phyloP scores from a whole-genome alignment of 345 rosid species.

The Syzygium aromaticum region DNA sequence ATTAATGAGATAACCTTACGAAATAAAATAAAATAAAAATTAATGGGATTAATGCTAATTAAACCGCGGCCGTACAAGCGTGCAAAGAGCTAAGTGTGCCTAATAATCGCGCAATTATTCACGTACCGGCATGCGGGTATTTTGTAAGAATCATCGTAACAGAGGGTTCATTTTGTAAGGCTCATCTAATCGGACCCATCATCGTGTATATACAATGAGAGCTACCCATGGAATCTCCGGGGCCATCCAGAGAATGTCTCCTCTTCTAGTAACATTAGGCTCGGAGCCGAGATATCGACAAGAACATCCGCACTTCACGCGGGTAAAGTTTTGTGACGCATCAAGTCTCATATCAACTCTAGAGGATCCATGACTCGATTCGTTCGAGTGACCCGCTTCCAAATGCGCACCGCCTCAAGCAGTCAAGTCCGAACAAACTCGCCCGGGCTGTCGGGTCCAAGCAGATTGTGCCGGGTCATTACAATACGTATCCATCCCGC shows the following conservation, averaged over 20 bases:
- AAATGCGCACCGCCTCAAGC: not conserved
- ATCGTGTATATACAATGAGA: not conserved
- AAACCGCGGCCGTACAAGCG: too few species aligned
- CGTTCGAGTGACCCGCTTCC: not conserved
- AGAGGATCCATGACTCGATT: not conserved
- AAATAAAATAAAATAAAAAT: too few species aligned
- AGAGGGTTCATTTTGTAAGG: not conserved
- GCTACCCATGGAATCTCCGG: not conserved
- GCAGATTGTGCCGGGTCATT: not conserved
- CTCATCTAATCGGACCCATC: not conserved
- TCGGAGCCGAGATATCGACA: too few species aligned
- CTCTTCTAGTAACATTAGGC: not conserved
- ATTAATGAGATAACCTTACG: too few species aligned
- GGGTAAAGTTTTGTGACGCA: rapidly evolving
- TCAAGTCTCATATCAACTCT: not conserved
- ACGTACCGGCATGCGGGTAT: too few species aligned
- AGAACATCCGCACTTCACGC: not conserved
- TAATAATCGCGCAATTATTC: too few species aligned
- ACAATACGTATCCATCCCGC: too few species aligned
- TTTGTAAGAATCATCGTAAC: not conserved
- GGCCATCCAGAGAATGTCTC: not conserved
- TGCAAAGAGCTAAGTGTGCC: too few species aligned
- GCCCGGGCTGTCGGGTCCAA: not conserved
- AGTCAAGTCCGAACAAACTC: not conserved
- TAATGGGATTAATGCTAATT: too few species aligned